These are phyloP conservation scores for Cardamine resedifolia DNA, from an alignment of 345 rosid genomes.

Conservation along the genomic window DNA sequence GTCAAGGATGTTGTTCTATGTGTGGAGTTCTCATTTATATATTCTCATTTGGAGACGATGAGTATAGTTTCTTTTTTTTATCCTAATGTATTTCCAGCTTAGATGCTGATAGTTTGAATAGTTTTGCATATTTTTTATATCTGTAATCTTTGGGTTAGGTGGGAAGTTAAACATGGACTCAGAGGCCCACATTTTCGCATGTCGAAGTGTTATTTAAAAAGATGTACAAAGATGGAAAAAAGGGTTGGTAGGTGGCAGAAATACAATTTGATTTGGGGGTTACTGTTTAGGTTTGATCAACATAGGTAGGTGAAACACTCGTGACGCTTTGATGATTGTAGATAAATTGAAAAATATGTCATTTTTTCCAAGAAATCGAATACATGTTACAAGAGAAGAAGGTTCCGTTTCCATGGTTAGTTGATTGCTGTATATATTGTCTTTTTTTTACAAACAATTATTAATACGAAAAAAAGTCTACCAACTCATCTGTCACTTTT, in stretches of 20 bases:
- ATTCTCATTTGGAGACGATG: neutral
- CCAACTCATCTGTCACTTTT: neutral
- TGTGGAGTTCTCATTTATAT: conserved; percentile 7
- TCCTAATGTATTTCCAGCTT: neutral
- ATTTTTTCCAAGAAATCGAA: neutral
- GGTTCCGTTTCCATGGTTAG: neutral
- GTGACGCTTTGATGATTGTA: neutral
- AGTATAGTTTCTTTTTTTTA: neutral
- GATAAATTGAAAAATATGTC: neutral
- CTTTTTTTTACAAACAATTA: too few relatives aligned
- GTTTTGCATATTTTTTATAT: neutral
- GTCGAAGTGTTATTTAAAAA: neutral
- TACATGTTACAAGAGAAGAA: too few relatives aligned
- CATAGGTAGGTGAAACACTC: neutral
- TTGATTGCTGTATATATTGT: neutral
- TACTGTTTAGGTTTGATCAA: conserved; percentile 3
- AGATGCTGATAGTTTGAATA: neutral
- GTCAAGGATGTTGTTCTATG: conserved; percentile 12
- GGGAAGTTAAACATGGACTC: conserved; percentile 3
- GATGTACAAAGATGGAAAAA: neutral
- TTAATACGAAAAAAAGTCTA: neutral
- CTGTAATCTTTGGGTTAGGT: conserved; percentile 1
- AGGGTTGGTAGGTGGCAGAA: conserved; percentile 18
- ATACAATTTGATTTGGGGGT: conserved; percentile 13
- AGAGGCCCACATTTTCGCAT: conserved; percentile 1